Conservation (phyloP, 1,284 basidiomycete species). For the Moesziomyces parantarcticus region DNA sequence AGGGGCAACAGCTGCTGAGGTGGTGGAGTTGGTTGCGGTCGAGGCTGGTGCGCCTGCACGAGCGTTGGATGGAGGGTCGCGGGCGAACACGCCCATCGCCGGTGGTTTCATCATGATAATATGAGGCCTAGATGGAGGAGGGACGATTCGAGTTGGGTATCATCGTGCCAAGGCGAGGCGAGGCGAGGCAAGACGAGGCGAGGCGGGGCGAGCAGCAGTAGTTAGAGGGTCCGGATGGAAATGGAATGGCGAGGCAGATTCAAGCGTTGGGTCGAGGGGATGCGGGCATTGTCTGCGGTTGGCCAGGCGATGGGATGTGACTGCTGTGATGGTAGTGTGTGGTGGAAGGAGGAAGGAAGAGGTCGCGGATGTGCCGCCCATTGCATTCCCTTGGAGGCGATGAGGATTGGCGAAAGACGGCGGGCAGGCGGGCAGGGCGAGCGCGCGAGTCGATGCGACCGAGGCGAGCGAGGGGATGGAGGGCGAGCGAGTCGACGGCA, state of each 20-base stretch:
- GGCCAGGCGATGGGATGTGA: no score
- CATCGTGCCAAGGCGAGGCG: background rate
- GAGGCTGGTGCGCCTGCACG: conserved; percentile 8
- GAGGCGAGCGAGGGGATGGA: background rate
- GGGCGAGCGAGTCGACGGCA: no score
- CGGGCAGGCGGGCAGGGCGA: no score
- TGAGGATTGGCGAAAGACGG: no score
- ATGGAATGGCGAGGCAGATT: background rate
- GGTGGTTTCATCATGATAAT: conserved; percentile 44
- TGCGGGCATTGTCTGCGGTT: background rate
- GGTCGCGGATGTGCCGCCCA: no score
- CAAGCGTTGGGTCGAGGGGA: background rate
- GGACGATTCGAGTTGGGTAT: background rate
- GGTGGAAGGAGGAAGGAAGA: background rate
- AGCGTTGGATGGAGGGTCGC: conserved; percentile 27
- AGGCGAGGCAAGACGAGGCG: background rate
- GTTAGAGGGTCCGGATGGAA: background rate
- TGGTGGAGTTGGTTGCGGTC: background rate
- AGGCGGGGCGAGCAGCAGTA: no score
- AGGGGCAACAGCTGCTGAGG: background rate
- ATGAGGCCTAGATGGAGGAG: background rate
- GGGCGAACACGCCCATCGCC: conserved; percentile 50
- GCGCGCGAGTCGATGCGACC: no score
- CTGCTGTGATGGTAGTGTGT: background rate
- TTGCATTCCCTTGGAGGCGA: no score